Percentiles rank a stretch among this genome's conserved stretches.
phyloP scores from a whole-genome alignment of 2,329 filamentous ascomycete species.

The Penicillium hesseltinei region DNA sequence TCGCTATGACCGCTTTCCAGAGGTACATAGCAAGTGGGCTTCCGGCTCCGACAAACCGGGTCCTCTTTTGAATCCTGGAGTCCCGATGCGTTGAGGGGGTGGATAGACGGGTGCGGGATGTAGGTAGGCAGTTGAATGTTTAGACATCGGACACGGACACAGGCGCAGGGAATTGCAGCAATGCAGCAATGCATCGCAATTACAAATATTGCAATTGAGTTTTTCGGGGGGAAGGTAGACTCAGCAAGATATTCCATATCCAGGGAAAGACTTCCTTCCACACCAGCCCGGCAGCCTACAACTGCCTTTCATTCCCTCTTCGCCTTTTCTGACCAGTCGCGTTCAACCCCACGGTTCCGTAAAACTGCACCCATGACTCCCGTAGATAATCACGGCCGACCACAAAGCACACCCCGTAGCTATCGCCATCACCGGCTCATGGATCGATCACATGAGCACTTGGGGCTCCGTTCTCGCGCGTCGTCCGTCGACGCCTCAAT shows the following conservation, averaged over 20 bases:
- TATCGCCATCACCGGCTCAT: background rate
- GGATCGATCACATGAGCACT: slow-evolving; percentile 1
- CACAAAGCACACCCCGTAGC: background rate
- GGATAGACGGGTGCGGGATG: background rate
- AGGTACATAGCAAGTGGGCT: background rate
- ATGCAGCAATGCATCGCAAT: background rate
- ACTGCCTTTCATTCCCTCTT: background rate
- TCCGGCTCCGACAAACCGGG: slow-evolving; percentile 1
- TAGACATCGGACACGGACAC: background rate
- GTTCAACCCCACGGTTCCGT: slow-evolving; percentile 1
- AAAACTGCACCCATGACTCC: background rate
- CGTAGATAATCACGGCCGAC: background rate
- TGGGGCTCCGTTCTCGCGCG: background rate
- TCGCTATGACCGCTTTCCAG: slow-evolving; percentile 6
- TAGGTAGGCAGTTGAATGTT: background rate
- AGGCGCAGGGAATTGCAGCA: background rate
- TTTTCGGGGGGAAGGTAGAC: background rate
- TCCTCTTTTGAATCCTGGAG: slow-evolving; percentile 5
- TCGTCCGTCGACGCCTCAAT: background rate
- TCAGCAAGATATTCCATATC: background rate
- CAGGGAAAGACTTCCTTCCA: slow-evolving; percentile 1
- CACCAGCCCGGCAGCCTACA: background rate
- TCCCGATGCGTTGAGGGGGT: background rate
- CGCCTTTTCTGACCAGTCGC: background rate
- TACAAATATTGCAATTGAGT: background rate